Conservation (phyloP, 1,139 yeast genomes). For the Kurtzmaniella quercitrusa region DNA sequence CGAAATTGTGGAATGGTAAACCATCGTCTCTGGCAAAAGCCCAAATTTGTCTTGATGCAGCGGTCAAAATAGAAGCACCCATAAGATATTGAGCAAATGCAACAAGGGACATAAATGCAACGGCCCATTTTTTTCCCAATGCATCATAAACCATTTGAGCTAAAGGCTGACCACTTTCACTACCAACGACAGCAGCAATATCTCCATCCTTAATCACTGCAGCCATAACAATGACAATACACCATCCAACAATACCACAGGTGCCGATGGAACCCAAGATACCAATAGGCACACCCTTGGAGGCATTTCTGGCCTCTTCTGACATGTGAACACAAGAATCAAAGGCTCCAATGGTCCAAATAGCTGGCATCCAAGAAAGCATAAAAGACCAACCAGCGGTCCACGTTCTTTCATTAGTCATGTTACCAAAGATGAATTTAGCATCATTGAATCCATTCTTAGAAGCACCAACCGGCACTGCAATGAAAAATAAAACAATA, state of each 20-base stretch:
- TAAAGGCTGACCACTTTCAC: conserved; percentile 19
- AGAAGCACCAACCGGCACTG: conserved; percentile 25
- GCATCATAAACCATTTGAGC: conserved; percentile 23
- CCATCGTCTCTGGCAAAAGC: conserved; percentile 41
- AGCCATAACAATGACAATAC: conserved; percentile 16
- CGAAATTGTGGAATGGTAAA: conserved; percentile 36
- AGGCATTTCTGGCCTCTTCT: conserved; percentile 26
- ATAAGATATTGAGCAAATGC: conserved; percentile 21
- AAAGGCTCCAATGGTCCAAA: conserved; percentile 32
- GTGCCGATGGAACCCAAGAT: conserved; percentile 21
- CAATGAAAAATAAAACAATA: conserved; percentile 18
- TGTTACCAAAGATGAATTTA: conserved; percentile 15
- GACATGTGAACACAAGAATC: conserved; percentile 31
- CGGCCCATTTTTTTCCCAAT: conserved; percentile 22
- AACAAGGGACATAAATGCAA: conserved; percentile 20
- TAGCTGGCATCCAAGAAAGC: conserved; percentile 28
- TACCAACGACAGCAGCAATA: conserved; percentile 12
- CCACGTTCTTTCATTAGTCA: conserved; percentile 16
- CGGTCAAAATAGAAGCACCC: conserved; percentile 22
- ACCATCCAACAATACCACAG: conserved; percentile 19
- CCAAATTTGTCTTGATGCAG: conserved; percentile 17
- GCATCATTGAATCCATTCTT: conserved; percentile 15
- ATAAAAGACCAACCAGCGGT: conserved; percentile 19
- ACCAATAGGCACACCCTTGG: conserved; percentile 24
- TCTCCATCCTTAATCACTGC: conserved; percentile 20